Evolutionary conservation across 768 basidiomycete genomes (phyloP).

Genomic region (Tricholoma sp.): DNA sequence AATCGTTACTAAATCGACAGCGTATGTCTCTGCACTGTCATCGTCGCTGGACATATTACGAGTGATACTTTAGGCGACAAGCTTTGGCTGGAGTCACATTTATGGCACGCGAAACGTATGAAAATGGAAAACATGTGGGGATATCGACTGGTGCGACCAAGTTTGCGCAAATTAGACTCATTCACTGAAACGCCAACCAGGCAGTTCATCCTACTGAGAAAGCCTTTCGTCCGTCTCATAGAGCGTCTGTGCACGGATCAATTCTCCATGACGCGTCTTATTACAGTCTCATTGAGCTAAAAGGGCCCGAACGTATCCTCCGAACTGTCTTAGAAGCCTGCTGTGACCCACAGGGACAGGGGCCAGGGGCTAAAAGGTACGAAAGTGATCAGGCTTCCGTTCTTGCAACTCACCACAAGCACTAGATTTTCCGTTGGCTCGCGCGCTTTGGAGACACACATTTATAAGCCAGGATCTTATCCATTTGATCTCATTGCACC

Average conservation of each 20-base stretch:
- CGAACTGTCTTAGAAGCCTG: constrained; percentile 45
- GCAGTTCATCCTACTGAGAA: constrained; percentile 89
- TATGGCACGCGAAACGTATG: constrained; percentile 98
- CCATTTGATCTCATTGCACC: constrained; percentile 73
- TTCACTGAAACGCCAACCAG: constrained; percentile 28
- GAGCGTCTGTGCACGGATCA: constrained; percentile 79
- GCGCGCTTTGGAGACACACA: constrained; percentile 57
- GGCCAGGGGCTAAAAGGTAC: constrained; percentile 60
- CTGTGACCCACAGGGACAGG: constrained; percentile 60
- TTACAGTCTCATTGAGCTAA: constrained; percentile 67
- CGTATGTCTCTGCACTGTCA: constrained; percentile 35
- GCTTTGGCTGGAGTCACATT: constrained; percentile 91
- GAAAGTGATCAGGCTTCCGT: constrained; percentile 3
- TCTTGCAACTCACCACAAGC: not conserved
- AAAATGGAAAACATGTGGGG: constrained; percentile 93
- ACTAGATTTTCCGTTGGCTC: constrained; percentile 62
- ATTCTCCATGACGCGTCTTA: constrained; percentile 93
- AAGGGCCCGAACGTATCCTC: constrained; percentile 55
- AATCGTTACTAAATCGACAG: constrained; percentile 66
- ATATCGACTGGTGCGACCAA: constrained; percentile 63
- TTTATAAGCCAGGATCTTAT: constrained; percentile 60
- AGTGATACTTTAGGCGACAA: constrained; percentile 57
- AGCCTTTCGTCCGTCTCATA: constrained; percentile 84
- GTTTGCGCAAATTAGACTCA: not conserved
- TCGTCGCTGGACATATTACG: not conserved